phyloP scores from a whole-genome alignment of 2,329 filamentous ascomycete genomes.

The Metarhizium brunneum region DNA sequence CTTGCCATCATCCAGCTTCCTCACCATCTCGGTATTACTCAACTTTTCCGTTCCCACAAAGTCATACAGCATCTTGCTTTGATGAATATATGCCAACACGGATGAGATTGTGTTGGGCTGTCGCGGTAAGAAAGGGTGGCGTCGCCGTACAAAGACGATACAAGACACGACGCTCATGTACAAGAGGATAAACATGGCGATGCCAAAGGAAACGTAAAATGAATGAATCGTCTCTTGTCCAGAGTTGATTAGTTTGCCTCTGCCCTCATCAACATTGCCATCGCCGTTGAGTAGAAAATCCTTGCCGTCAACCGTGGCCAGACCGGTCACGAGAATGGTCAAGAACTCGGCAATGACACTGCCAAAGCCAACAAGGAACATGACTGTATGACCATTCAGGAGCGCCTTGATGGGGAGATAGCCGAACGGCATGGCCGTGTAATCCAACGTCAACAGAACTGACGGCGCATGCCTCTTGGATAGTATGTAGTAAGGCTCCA shows the following conservation, averaged over 20 bases:
- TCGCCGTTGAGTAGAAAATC: constrained; percentile 38
- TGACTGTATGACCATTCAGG: constrained; percentile 53
- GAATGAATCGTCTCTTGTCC: constrained; percentile 53
- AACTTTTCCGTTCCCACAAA: constrained; percentile 63
- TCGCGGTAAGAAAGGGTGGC: constrained; percentile 63
- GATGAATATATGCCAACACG: constrained; percentile 69
- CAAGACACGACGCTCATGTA: constrained; percentile 53
- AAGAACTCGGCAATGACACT: constrained; percentile 65
- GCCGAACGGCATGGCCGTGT: constrained; percentile 61
- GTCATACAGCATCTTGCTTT: constrained; percentile 68
- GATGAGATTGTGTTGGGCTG: constrained; percentile 72
- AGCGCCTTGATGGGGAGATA: constrained; percentile 54
- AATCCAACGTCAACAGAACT: constrained; percentile 60
- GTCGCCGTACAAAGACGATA: constrained; percentile 51
- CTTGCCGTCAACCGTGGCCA: constrained; percentile 54
- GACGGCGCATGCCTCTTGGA: constrained; percentile 56
- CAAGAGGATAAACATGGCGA: constrained; percentile 54
- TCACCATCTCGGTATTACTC: constrained; percentile 51
- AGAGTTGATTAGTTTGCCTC: constrained; percentile 28
- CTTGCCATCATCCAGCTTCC: constrained; percentile 47
- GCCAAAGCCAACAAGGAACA: constrained; percentile 61
- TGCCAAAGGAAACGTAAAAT: constrained; percentile 55
- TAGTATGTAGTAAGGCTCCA: constrained; percentile 66
- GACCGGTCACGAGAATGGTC: constrained; percentile 58
- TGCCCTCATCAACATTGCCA: constrained; percentile 5